Evolutionary conservation across 371 early-diverging fungal species (phyloP).

Genomic region (Mucor piriformis): DNA sequence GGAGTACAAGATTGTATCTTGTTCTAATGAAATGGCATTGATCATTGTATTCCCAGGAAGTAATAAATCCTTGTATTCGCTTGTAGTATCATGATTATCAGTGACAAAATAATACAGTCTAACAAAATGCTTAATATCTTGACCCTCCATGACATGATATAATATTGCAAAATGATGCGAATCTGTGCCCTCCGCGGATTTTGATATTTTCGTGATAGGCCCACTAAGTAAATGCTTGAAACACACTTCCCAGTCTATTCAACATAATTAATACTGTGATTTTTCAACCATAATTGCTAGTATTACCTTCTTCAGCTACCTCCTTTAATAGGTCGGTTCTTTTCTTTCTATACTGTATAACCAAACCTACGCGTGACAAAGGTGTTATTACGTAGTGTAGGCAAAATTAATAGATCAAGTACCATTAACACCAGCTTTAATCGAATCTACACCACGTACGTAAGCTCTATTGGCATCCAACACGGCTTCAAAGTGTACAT

Average conservation of each 20-base stretch:
- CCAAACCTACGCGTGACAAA: conserved; percentile 11
- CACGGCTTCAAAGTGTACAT: conserved; percentile 32
- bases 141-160: conserved; percentile 39
- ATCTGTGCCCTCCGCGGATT: conserved; percentile 13
- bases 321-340: conserved; percentile 12
- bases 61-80: conserved; percentile 39
- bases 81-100: neutral
- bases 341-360: conserved; percentile 22
- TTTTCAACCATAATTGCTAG: neutral
- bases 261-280: neutral
- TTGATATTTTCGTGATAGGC: conserved; percentile 27
- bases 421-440: conserved; percentile 26
- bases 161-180: conserved; percentile 33
- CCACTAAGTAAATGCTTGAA: conserved; percentile 39
- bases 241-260: conserved; percentile 28
- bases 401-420: neutral
- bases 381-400: neutral
- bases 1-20: conserved; percentile 35
- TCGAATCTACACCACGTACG: conserved; percentile 22
- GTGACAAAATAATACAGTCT: conserved; percentile 40
- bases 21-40: conserved; percentile 37
- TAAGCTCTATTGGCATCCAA: conserved; percentile 8
- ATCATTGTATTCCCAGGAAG: conserved; percentile 47
- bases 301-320: conserved; percentile 12
- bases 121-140: conserved; percentile 32